Percentiles rank a stretch among this genome's conserved stretches.
phyloP scores from a whole-genome alignment of 2,329 filamentous ascomycete genomes.

The Colletotrichum plurivorum region DNA sequence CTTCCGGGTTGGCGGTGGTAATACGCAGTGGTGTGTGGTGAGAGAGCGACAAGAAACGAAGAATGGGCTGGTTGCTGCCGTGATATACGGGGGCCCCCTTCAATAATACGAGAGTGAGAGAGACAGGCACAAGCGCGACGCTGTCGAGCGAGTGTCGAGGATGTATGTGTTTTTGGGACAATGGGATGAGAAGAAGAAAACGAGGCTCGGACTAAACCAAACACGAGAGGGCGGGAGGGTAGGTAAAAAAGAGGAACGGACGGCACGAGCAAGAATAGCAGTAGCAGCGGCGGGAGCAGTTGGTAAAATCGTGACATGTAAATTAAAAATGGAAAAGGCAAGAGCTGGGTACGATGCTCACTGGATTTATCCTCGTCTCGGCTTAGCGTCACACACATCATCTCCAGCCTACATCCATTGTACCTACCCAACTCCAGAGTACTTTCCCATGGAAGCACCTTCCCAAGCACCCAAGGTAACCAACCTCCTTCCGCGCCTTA shows the following conservation, averaged over 20 bases:
- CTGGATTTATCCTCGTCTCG: conserved; percentile 35
- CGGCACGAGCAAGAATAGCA: conserved; percentile 14
- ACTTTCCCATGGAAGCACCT: no score
- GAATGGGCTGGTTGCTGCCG: conserved; percentile 18
- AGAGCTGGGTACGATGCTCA: conserved; percentile 39
- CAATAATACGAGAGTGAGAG: conserved; percentile 5
- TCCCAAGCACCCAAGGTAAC: no score
- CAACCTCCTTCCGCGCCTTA: no score
- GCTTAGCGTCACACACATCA: conserved; percentile 40
- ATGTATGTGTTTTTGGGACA: not conserved
- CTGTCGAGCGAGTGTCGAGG: conserved; percentile 32
- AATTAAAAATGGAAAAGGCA: conserved; percentile 41
- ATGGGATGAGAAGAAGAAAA: not conserved
- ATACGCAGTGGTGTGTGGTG: conserved; percentile 4
- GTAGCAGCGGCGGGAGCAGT: no score
- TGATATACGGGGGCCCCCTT: conserved; percentile 23
- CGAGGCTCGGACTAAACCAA: no score
- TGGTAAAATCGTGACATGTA: conserved; percentile 35
- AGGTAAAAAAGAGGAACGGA: conserved; percentile 17
- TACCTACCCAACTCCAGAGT: not conserved
- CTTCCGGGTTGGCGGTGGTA: conserved; percentile 15
- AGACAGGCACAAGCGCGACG: conserved; percentile 28
- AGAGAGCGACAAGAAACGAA: conserved; percentile 42
- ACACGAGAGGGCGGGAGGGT: conserved; percentile 10
- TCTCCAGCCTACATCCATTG: conserved; percentile 13